Base-by-base conservation (phyloP, 176 grass and related monocot species). In the Lolium rigidum region DNA sequence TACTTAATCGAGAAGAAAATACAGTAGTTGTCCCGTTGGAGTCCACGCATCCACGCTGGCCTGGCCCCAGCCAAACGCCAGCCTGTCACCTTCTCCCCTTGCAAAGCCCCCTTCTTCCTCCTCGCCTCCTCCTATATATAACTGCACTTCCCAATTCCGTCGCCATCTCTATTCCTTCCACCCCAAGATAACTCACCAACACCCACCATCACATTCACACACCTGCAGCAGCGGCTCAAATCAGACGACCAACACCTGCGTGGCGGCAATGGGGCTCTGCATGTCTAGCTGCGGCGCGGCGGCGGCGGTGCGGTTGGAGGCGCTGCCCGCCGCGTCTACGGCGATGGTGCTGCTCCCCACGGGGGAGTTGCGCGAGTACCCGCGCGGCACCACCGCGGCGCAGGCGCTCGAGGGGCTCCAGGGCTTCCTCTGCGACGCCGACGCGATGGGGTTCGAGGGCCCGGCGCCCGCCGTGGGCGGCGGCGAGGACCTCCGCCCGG, bases 381-480 rank as follows among this genome's bases (percentile, higher is more conserved):
- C 87, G 1, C 39, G 38, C 69, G 44, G 72, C 0, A 24, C 86
- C 0, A 88, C 49, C 16, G 89, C 82, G 17, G 73, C 67, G 21
- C 57, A 47, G 10, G 89, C 80, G 7, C 89, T 95, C 4, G 76
- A 71, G 10, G 90, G 87, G 18, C 31, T 59, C 64, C 1, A 17
- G n/a, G 20, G 0, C 7, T 78, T 95, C 85, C 79, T 98, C 3
- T 98, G 91, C 70, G 90, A 95, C 85, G 80, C 91, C 18, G 93
- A 98, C 84, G 24, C 39, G 28, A 92, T 98, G 93, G 85, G 89
- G 6, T 81, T 87, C 70, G 89, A 93, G 55, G 85, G 80, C 0
- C 21, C 86, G 21, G 84, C 89, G 9, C 2, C 56, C 7, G 89
- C 86, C 0, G 14, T 95, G 0, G 12, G 15, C 7, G 48, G 4